Base-by-base conservation (phyloP, 2,329 filamentous ascomycete genomes). In the Calonectria fujianensis region DNA sequence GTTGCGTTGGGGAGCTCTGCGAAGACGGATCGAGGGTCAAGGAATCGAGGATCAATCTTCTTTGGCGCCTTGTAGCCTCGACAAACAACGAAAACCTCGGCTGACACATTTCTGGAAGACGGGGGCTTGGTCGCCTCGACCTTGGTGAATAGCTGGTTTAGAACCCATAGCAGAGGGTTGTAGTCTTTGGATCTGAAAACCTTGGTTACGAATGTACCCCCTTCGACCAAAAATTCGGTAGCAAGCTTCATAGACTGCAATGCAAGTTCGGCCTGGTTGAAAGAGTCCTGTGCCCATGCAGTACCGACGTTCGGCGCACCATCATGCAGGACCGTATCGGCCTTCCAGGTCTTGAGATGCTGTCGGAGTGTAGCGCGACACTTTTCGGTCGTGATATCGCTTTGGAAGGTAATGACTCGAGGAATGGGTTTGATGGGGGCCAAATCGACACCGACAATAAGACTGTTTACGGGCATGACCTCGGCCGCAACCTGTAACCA, bases 11-110 rank as follows among this genome's bases (percentile, higher is more conserved):
- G 89, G n/a, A 98, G 88, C 84, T 99, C 97, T 39, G 96, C 96
- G 82, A 99, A 99, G 37, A 98, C 97, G 72, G 94, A 92, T 78
- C 92, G 92, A 8, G 97, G 92, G 82, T 99, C 97, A 68, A 99
- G 89, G 84, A 99, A 97, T 79, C 95, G 95, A 13, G 96, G 96
- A 82, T 99, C 97, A 74, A 99, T 92, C 77, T 93, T 91, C 87
- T 98, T 98, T 4, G 97, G 97, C 0, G 96, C 96, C 87, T 98
- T 98, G 89, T 93, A 99, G 27, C 96, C 97, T 78, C 94, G 92
- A 86, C 96, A 98, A 41, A 99, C 97, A 77, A 98, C 96, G 88
- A 99, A 99, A 51, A 98, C 98, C 88, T 99, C 97, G 78, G 97
- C 97, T 10, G 96, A 98, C 68, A 99, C 96, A 82, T 98, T 98